Conservation (phyloP, 2,329 filamentous ascomycete genomes). For the Thermomyces lanuginosus region DNA sequence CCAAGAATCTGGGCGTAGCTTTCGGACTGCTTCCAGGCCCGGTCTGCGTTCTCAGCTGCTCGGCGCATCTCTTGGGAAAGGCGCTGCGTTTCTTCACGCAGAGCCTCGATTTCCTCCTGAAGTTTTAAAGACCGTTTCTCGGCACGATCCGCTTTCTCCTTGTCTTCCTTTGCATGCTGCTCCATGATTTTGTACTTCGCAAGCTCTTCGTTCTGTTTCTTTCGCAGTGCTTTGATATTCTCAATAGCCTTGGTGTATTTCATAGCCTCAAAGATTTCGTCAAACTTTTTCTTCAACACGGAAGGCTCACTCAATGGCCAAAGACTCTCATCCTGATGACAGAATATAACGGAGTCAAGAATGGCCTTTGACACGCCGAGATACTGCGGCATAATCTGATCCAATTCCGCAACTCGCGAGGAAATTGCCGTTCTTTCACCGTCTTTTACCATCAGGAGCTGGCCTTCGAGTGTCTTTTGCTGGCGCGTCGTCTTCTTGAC, state of each 20-base stretch:
- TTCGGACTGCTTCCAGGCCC: conserved; percentile 57
- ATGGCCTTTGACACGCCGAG: conserved; percentile 82
- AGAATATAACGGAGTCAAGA: conserved; percentile 91
- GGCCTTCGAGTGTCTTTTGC: conserved; percentile 72
- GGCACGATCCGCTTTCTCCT: conserved; percentile 61
- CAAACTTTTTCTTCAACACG: conserved; percentile 80
- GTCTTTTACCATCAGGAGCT: conserved; percentile 56
- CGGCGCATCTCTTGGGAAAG: conserved; percentile 33
- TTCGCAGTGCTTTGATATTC: conserved; percentile 73
- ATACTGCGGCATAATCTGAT: conserved; percentile 67
- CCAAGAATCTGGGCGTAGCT: conserved; percentile 60
- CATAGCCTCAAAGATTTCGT: conserved; percentile 92
- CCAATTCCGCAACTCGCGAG: conserved; percentile 62
- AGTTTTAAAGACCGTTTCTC: conserved; percentile 50
- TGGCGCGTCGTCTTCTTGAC: conserved; percentile 64
- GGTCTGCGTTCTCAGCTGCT: conserved; percentile 36
- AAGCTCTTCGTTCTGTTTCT: conserved; percentile 64
- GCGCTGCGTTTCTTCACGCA: conserved; percentile 46
- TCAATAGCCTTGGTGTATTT: conserved; percentile 97
- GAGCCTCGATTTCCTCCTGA: conserved; percentile 42
- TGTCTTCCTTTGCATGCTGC: conserved; percentile 62
- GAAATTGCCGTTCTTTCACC: conserved; percentile 69
- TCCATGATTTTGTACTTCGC: conserved; percentile 58
- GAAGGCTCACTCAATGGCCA: conserved; percentile 89
- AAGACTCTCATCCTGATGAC: conserved; percentile 91